Conservation (phyloP, 2,329 filamentous ascomycete species). For the Xenoacremonium recifei region DNA sequence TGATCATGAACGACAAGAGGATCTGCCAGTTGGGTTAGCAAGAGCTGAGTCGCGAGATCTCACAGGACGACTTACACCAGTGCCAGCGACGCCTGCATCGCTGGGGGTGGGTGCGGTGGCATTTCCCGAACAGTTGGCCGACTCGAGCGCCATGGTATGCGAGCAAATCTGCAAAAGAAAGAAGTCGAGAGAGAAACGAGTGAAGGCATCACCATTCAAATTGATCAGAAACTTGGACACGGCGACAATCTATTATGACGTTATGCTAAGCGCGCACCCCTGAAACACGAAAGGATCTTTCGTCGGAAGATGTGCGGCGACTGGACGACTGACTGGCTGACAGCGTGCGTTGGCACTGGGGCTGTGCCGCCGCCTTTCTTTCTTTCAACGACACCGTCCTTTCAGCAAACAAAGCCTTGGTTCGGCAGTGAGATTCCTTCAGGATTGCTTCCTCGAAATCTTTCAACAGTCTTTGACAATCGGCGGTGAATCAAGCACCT, state of each 20-base stretch:
- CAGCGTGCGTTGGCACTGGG: constrained; percentile 19
- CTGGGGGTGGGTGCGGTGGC: constrained; percentile 42
- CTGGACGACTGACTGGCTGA: constrained; percentile 19
- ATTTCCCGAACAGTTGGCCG: constrained; percentile 4
- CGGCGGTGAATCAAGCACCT: no score
- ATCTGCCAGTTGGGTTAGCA: constrained; percentile 18
- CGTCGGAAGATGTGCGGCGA: constrained; percentile 17
- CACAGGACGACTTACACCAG: constrained; percentile 43
- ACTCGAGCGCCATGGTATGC: background rate
- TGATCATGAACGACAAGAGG: constrained; percentile 65
- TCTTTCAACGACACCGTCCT: constrained; percentile 6
- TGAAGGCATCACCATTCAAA: constrained; percentile 12
- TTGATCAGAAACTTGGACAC: constrained; percentile 10
- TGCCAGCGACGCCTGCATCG: constrained; percentile 57
- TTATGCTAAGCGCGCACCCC: constrained; percentile 26
- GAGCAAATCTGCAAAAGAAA: background rate
- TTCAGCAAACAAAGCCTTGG: constrained; percentile 12
- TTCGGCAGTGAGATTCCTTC: background rate
- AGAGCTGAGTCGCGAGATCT: background rate
- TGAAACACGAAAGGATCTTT: constrained; percentile 21
- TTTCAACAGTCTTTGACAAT: background rate
- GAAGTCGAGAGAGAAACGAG: background rate
- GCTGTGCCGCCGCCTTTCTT: constrained; percentile 19
- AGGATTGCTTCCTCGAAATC: background rate
- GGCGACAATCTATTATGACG: constrained; percentile 21